Conservation (phyloP, 345 rosid species). For the Chamaenerion angustifolium region DNA sequence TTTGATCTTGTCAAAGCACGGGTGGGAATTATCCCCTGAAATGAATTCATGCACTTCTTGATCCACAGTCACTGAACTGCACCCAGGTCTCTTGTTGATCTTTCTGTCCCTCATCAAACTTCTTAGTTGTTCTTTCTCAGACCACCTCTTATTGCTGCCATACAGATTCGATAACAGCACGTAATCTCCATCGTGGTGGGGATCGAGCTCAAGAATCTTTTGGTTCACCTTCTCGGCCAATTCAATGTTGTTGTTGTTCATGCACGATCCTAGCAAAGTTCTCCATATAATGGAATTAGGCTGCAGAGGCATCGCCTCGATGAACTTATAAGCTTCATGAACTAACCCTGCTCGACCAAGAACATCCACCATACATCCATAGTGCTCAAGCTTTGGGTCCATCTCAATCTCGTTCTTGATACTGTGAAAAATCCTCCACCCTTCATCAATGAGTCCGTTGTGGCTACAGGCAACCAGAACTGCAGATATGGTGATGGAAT, state of each 20-base stretch:
- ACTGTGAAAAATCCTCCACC: slow-evolving; percentile 27
- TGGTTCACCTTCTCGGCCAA: slow-evolving; percentile 27
- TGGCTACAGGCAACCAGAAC: slow-evolving; percentile 41
- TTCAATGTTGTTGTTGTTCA: slow-evolving; percentile 19
- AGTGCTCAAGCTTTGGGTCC: slow-evolving; percentile 32
- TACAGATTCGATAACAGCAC: slow-evolving; percentile 49
- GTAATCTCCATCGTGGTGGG: slow-evolving; percentile 39
- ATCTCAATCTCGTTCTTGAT: slow-evolving; percentile 19
- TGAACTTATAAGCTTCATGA: slow-evolving; percentile 27
- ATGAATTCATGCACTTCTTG: slow-evolving; percentile 26
- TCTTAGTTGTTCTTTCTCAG: slow-evolving; percentile 24
- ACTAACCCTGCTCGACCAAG: slow-evolving; percentile 34
- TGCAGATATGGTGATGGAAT: slow-evolving; percentile 24
- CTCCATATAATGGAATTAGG: slow-evolving; percentile 41
- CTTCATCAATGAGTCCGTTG: slow-evolving; percentile 32
- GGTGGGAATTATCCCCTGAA: slow-evolving; percentile 35
- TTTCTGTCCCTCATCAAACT: slow-evolving; percentile 26
- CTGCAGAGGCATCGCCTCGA: slow-evolving; percentile 21
- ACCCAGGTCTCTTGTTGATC: slow-evolving; percentile 26
- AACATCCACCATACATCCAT: slow-evolving; percentile 47
- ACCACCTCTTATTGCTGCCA: slow-evolving; percentile 24
- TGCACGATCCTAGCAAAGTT: slow-evolving; percentile 43
- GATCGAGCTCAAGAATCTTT: slow-evolving; percentile 26
- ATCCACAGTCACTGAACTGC: slow-evolving; percentile 21
- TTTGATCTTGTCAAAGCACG: slow-evolving; percentile 15